These are phyloP conservation scores for Leonotis leonurus DNA, from an alignment of 257 asterid species.

Conservation along the genomic window DNA sequence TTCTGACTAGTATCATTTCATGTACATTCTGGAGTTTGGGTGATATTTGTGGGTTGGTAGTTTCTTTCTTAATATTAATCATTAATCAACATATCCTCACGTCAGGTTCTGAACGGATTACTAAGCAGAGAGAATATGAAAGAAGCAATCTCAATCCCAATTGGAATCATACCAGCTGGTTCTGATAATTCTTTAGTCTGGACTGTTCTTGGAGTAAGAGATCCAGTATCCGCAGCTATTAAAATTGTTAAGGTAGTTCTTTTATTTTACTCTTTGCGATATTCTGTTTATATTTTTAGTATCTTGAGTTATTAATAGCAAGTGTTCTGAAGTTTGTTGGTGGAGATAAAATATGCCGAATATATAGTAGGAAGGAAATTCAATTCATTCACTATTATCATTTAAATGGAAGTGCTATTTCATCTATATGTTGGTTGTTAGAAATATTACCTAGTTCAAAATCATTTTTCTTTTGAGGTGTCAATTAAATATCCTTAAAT, in stretches of 20 bases:
- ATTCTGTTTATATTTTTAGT: slow-evolving; percentile 1
- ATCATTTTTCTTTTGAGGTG: slow-evolving; percentile 4
- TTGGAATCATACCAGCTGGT: slow-evolving; percentile 99
- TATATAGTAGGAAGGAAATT: background rate
- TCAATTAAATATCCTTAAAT: slow-evolving; percentile 2
- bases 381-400: background rate
- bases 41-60: background rate
- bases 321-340: background rate
- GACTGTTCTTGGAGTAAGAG: slow-evolving; percentile 98
- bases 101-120: slow-evolving; percentile 93
- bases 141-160: slow-evolving; percentile 92
- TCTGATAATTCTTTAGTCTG: slow-evolving; percentile 96
- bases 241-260: slow-evolving; percentile 76
- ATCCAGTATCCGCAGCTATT: slow-evolving; percentile 94
- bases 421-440: background rate
- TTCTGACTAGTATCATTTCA: no score
- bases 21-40: background rate
- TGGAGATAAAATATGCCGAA: background rate
- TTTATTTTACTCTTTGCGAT: slow-evolving; percentile 2
- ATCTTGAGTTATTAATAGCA: slow-evolving; percentile 3
- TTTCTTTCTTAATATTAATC: slow-evolving; percentile 1
- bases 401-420: background rate
- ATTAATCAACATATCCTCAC: background rate
- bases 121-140: slow-evolving; percentile 91
- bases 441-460: background rate